Evolutionary conservation across 352 stramenopile species (phyloP).

Genomic region (Phytopythium aichiense): DNA sequence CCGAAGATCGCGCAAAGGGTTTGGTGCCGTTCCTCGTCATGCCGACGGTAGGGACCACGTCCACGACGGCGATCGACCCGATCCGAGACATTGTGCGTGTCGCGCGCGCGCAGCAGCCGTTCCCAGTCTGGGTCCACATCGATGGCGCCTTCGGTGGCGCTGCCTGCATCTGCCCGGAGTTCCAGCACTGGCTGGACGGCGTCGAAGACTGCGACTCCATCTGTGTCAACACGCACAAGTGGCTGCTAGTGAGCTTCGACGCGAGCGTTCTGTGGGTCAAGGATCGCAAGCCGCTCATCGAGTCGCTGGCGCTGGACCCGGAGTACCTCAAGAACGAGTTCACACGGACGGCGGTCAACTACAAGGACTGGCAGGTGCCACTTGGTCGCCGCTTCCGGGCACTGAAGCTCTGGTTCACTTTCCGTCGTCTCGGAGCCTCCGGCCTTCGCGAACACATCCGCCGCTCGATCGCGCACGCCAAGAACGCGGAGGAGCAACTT

Average conservation of each 20-base stretch:
- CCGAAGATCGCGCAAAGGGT: slow-evolving; percentile 38
- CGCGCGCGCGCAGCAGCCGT: slow-evolving; percentile 25
- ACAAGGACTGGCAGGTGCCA: slow-evolving; percentile 76
- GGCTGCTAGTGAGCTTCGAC: slow-evolving; percentile 64
- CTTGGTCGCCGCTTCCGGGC: slow-evolving; percentile 64
- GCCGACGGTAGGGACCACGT: slow-evolving; percentile 62
- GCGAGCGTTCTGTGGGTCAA: slow-evolving; percentile 63
- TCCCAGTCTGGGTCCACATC: slow-evolving; percentile 24
- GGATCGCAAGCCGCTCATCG: slow-evolving; percentile 47
- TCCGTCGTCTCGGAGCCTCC: slow-evolving; percentile 55
- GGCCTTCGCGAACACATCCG: slow-evolving; percentile 53
- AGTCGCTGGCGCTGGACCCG: slow-evolving; percentile 47
- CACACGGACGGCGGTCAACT: slow-evolving; percentile 43
- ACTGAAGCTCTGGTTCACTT: slow-evolving; percentile 72
- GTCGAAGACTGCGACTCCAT: slow-evolving; percentile 62
- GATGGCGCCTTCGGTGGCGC: slow-evolving; percentile 63
- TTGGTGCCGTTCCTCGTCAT: slow-evolving; percentile 60
- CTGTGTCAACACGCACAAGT: slow-evolving; percentile 77
- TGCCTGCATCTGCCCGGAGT: slow-evolving; percentile 50
- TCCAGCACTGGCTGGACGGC: slow-evolving; percentile 41
- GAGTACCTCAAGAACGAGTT: slow-evolving; percentile 79
- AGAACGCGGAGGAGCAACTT: slow-evolving; percentile 39
- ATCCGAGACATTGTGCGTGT: slow-evolving; percentile 37
- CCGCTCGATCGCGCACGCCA: slow-evolving; percentile 38
- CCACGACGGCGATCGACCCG: slow-evolving; percentile 51